A percentile compares a stretch with the other conserved stretches of the same genome.
Evolutionary conservation across 2,329 filamentous ascomycete species (phyloP).

Genomic region (Arthrobotrys megalospora): DNA sequence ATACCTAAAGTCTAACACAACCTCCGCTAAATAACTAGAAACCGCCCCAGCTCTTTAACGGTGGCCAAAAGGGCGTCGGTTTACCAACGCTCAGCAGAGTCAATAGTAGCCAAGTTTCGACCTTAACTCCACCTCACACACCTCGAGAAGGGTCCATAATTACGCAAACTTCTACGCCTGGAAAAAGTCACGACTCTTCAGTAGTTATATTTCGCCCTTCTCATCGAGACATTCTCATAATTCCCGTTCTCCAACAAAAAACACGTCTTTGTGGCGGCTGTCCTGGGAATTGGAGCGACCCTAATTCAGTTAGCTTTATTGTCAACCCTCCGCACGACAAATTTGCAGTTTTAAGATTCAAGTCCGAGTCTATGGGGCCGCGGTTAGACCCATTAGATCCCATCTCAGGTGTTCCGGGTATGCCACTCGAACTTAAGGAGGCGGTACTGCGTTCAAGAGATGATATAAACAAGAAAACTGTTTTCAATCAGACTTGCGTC

Average conservation of each 20-base stretch:
- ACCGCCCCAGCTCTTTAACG: constrained; percentile 15
- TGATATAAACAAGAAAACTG: constrained; percentile 38
- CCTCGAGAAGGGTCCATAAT: constrained; percentile 43
- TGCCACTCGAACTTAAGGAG: constrained; percentile 42
- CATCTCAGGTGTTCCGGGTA: constrained; percentile 29
- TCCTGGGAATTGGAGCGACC: constrained; percentile 35
- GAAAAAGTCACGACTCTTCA: constrained; percentile 42
- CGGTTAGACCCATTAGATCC: constrained; percentile 33
- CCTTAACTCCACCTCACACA: constrained; percentile 11
- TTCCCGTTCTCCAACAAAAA: constrained; percentile 42
- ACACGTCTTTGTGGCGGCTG: constrained; percentile 24
- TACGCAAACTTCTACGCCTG: background rate
- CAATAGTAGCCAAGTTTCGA: constrained; percentile 13
- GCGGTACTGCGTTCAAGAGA: constrained; percentile 33
- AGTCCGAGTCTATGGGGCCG: background rate
- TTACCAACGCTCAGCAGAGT: constrained; percentile 24
- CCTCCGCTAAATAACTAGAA: constrained; percentile 2
- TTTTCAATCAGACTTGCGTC: constrained; percentile 50
- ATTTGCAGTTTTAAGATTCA: constrained; percentile 42
- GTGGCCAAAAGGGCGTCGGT: constrained; percentile 19
- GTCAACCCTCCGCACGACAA: constrained; percentile 45
- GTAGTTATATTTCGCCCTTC: constrained; percentile 45
- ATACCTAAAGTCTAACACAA: background rate
- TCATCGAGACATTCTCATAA: constrained; percentile 43
- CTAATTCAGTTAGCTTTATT: constrained; percentile 39